Percentiles rank a stretch among this genome's conserved stretches.
Evolutionary conservation across 495 filamentous ascomycete species (phyloP).

Genomic region (Aspergillus asperescens): DNA sequence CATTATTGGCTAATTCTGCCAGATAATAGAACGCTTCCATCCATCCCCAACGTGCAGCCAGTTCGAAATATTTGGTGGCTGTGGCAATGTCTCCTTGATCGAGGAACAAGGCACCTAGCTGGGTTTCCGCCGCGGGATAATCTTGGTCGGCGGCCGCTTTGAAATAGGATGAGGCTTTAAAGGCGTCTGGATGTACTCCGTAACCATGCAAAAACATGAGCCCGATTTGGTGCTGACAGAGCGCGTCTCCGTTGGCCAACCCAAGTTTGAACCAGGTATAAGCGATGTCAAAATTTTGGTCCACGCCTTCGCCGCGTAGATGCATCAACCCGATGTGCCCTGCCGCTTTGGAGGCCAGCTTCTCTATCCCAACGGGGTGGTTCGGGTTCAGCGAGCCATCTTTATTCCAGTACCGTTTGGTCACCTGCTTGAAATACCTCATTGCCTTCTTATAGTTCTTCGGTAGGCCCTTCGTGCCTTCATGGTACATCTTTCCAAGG

Average conservation of each 20-base stretch:
- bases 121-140: slow-evolving; percentile 73
- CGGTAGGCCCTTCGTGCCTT: slow-evolving; percentile 71
- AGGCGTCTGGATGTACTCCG: slow-evolving; percentile 67
- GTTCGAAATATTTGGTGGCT: slow-evolving; percentile 83
- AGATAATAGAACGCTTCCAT: slow-evolving; percentile 96
- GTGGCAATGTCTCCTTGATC: slow-evolving; percentile 78
- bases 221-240: slow-evolving; percentile 82
- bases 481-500: slow-evolving; percentile 83
- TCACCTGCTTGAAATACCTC: slow-evolving; percentile 75
- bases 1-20: slow-evolving; percentile 80
- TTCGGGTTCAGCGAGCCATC: slow-evolving; percentile 57
- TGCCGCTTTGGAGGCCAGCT: slow-evolving; percentile 80
- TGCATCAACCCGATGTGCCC: slow-evolving; percentile 92
- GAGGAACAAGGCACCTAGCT: slow-evolving; percentile 78
- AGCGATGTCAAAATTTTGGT: slow-evolving; percentile 71
- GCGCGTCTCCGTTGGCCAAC: slow-evolving; percentile 67
- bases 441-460: slow-evolving; percentile 69
- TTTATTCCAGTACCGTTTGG: slow-evolving; percentile 82
- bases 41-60: slow-evolving; percentile 81
- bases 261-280: slow-evolving; percentile 84
- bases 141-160: slow-evolving; percentile 80
- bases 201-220: slow-evolving; percentile 84
- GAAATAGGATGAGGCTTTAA: slow-evolving; percentile 74
- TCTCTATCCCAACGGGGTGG: slow-evolving; percentile 59
- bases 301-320: slow-evolving; percentile 82